A percentile compares a stretch with the other conserved stretches of the same genome.
Conservation (phyloP, 2,329 filamentous ascomycete genomes). For the Nectriaceae sp. region DNA sequence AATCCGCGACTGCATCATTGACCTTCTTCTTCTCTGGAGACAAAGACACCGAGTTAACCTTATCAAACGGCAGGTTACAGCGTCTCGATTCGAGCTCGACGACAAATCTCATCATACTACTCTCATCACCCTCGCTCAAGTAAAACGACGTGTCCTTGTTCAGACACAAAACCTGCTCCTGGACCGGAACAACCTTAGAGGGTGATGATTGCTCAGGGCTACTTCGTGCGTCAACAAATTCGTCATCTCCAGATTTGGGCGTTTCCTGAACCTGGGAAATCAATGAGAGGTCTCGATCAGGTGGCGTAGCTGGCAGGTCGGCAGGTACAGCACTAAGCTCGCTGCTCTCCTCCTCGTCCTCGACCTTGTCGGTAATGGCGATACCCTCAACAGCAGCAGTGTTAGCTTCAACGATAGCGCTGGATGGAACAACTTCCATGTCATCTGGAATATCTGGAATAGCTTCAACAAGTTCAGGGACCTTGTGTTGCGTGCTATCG, state of each 20-base stretch:
- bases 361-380: background rate
- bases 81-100: slow-evolving; percentile 51
- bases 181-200: slow-evolving; percentile 4
- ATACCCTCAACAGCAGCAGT: slow-evolving; percentile 1
- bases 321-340: background rate
- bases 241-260: slow-evolving; percentile 46
- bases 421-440: slow-evolving; percentile 33
- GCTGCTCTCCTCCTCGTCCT: background rate
- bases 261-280: slow-evolving; percentile 32
- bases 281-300: slow-evolving; percentile 12
- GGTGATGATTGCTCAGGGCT: slow-evolving; percentile 38
- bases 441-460: slow-evolving; percentile 1
- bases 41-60: slow-evolving; percentile 15
- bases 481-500: slow-evolving; percentile 4
- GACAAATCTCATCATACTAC: slow-evolving; percentile 49
- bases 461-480: background rate
- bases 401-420: slow-evolving; percentile 24
- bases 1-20: slow-evolving; percentile 10
- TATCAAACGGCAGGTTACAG: slow-evolving; percentile 28
- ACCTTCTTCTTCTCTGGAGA: slow-evolving; percentile 15
- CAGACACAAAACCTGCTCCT: slow-evolving; percentile 9
- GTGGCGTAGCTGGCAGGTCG: slow-evolving; percentile 17
- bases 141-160: slow-evolving; percentile 39
- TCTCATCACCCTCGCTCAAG: slow-evolving; percentile 48
- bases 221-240: slow-evolving; percentile 51